Conservation (phyloP, 371 early-diverging fungal species). For the Mucor lusitanicus region DNA sequence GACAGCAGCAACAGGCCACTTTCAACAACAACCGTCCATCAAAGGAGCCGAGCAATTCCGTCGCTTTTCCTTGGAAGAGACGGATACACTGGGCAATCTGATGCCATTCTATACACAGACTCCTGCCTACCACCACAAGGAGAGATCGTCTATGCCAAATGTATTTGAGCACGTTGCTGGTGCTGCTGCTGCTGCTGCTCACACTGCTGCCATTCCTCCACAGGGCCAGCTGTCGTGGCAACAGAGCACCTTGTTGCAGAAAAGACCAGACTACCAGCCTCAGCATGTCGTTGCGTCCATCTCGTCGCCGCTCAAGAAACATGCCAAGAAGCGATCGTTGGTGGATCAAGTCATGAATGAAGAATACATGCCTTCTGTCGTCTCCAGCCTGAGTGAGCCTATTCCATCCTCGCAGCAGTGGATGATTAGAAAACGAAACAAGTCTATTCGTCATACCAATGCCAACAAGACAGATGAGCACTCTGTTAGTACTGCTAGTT, state of each 20-base stretch:
- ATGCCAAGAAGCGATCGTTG: constrained; percentile 9
- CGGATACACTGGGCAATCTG: background rate
- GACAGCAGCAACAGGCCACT: background rate
- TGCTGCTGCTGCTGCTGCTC: background rate
- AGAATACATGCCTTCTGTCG: constrained; percentile 14
- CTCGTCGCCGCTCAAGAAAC: constrained; percentile 14
- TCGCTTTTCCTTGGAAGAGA: constrained; percentile 10
- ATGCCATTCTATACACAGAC: background rate
- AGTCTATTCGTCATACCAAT: constrained; percentile 3
- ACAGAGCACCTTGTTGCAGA: background rate
- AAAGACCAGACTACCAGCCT: background rate
- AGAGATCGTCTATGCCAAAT: constrained; percentile 9
- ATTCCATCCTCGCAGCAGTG: background rate
- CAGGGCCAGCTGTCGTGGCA: background rate
- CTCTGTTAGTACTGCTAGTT: background rate
- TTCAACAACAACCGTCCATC: background rate
- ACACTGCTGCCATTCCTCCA: background rate
- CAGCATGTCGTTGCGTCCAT: background rate
- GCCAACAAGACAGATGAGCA: background rate
- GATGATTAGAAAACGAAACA: constrained; percentile 8
- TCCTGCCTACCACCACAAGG: background rate
- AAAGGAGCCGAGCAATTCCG: constrained; percentile 15
- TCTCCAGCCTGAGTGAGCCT: constrained; percentile 20
- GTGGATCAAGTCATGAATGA: constrained; percentile 5
- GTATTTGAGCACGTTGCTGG: background rate